Conservation (phyloP, 768 basidiomycete species). For the Macrolepiota fuliginosa region DNA sequence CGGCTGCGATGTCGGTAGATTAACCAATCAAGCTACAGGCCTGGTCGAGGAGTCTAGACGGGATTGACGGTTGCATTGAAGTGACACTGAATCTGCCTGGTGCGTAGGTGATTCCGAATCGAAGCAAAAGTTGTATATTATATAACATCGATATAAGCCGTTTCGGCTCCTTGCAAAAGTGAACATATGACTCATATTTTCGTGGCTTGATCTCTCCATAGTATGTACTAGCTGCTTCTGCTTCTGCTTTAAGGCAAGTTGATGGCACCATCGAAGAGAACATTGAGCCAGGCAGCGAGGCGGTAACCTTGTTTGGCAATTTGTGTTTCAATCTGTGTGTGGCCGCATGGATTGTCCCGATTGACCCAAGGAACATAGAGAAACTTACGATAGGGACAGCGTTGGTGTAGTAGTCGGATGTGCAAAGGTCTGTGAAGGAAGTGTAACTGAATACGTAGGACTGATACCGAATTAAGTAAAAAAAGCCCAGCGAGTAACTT, state of each 20-base stretch:
- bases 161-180: background rate
- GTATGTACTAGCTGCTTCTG: background rate
- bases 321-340: constrained; percentile 38
- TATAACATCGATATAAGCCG: too few relatives aligned
- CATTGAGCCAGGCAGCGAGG: constrained; percentile 49
- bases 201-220: background rate
- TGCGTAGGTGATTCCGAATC: too few relatives aligned
- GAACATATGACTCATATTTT: background rate
- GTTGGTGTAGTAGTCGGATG: constrained; percentile 33
- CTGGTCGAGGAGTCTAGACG: too few relatives aligned
- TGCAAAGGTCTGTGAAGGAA: constrained; percentile 42
- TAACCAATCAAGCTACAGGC: background rate
- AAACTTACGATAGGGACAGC: constrained; percentile 34
- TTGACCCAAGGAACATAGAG: background rate
- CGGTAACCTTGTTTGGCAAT: constrained; percentile 47
- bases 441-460: constrained; percentile 41
- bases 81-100: too few relatives aligned
- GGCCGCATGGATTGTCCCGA: background rate
- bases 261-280: constrained; percentile 40
- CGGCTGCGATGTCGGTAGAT: background rate
- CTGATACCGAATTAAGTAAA: constrained; percentile 19
- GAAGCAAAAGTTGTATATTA: too few relatives aligned
- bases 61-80: too few relatives aligned
- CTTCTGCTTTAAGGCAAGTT: constrained; percentile 29
- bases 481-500: background rate